phyloP scores from a whole-genome alignment of 148 eudicot genomes.

The Rhododendron griersonianum region DNA sequence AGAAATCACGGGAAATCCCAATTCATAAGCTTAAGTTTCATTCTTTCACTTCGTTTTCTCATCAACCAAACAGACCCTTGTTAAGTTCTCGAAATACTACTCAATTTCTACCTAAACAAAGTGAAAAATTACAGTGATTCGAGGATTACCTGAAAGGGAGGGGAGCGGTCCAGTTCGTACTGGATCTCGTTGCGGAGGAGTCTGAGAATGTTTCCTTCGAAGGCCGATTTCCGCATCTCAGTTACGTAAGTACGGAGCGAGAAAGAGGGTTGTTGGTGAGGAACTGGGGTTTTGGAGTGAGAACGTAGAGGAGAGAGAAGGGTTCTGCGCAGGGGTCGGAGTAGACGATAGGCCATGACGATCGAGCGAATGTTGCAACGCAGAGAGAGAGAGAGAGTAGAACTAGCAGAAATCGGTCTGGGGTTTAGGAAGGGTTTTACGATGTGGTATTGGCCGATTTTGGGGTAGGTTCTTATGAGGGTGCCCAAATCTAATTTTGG shows the following conservation, averaged over 20 bases:
- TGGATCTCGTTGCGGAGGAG: conserved; percentile 76
- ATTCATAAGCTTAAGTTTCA: background rate
- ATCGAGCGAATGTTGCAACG: background rate
- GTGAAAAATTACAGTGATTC: background rate
- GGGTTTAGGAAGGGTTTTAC: conserved; percentile 23
- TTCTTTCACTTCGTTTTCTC: background rate
- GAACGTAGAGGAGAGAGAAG: conserved; percentile 16
- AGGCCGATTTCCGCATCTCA: conserved; percentile 65
- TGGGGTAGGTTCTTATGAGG: too few relatives aligned
- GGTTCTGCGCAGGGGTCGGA: conserved; percentile 36
- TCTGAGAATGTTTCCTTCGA: conserved; percentile 53
- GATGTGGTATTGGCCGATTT: background rate
- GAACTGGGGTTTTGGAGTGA: background rate
- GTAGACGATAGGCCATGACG: conserved; percentile 44
- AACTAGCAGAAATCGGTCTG: background rate
- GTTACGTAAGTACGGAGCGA: conserved; percentile 23
- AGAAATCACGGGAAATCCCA: background rate
- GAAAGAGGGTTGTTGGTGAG: conserved; percentile 12
- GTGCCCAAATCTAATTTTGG: background rate
- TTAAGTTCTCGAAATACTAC: background rate
- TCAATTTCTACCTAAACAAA: background rate
- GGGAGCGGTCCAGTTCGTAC: conserved; percentile 58
- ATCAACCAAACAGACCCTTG: background rate
- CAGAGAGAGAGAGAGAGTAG: background rate
- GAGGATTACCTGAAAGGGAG: conserved; percentile 40